phyloP scores from a whole-genome alignment of 2,329 filamentous ascomycete genomes.

The Verticillium klebahnii region DNA sequence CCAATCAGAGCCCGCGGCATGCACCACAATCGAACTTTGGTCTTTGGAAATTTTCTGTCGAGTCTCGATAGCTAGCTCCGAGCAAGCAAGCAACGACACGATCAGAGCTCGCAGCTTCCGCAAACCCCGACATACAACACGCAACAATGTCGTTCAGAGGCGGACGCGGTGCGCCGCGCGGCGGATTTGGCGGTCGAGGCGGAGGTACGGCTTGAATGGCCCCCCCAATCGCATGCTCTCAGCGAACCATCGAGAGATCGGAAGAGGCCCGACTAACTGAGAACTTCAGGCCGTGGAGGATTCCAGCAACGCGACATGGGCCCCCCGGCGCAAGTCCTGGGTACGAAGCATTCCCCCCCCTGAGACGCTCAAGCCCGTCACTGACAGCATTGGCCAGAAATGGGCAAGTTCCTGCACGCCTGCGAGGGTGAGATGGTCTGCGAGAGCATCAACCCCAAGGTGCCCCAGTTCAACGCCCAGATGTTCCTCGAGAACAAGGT shows the following conservation, averaged over 20 bases:
- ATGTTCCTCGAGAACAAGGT: conserved; percentile 99
- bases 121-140: background rate
- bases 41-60: conserved; percentile 13
- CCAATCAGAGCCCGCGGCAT: background rate
- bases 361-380: background rate
- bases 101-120: conserved; percentile 9
- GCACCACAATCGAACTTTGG: conserved; percentile 9
- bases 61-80: background rate
- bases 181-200: conserved; percentile 13
- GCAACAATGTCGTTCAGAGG: conserved; percentile 12
- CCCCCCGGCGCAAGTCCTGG: conserved; percentile 13
- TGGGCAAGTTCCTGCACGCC: conserved; percentile 91
- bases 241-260: no score
- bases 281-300: conserved; percentile 11
- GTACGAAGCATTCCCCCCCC: conserved; percentile 1
- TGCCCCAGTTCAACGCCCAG: conserved; percentile 98
- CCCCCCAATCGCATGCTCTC: background rate
- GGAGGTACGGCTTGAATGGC: conserved; percentile 2
- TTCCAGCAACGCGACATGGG: conserved; percentile 14
- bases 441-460: conserved; percentile 90
- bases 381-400: conserved; percentile 49
- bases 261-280: background rate
- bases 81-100: conserved; percentile 1
- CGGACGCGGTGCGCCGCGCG: conserved; percentile 14
- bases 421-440: conserved; percentile 98